Percentiles rank a stretch among this genome's conserved stretches.
phyloP scores from a whole-genome alignment of 768 basidiomycete genomes.

The Lactarius vividus region DNA sequence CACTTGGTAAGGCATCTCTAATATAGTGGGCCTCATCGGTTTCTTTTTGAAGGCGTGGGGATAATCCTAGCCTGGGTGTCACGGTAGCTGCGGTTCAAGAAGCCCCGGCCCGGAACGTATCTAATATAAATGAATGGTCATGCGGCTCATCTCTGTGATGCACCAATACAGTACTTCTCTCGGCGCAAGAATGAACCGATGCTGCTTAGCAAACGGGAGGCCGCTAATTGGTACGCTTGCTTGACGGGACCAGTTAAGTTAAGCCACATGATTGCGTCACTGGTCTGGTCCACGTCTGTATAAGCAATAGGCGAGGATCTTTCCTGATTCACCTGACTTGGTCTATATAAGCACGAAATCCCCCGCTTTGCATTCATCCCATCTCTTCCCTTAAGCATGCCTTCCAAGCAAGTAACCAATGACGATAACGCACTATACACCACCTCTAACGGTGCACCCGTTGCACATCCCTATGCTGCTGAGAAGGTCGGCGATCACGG shows the following conservation, averaged over 20 bases:
- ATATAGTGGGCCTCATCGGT: no score
- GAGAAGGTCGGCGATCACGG: conserved; percentile 73
- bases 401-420: conserved; percentile 57
- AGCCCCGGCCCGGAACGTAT: no score
- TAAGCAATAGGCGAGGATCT: no score
- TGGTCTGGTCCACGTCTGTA: no score
- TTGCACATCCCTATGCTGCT: conserved; percentile 70
- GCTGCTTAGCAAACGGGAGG: not conserved
- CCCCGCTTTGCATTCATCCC: not conserved
- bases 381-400: conserved; percentile 43
- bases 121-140: no score
- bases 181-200: no score
- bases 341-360: not conserved
- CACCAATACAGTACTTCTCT: no score
- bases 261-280: not conserved
- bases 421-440: conserved; percentile 72
- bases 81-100: no score
- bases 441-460: conserved; percentile 80
- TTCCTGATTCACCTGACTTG: not conserved
- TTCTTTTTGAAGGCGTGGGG: no score
- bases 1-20: no score
- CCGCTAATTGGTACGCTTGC: not conserved
- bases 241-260: not conserved
- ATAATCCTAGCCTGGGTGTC: no score
- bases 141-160: no score